Conservation (phyloP, 2,329 filamentous ascomycete genomes). For the Arthrobotrys musiformis region DNA sequence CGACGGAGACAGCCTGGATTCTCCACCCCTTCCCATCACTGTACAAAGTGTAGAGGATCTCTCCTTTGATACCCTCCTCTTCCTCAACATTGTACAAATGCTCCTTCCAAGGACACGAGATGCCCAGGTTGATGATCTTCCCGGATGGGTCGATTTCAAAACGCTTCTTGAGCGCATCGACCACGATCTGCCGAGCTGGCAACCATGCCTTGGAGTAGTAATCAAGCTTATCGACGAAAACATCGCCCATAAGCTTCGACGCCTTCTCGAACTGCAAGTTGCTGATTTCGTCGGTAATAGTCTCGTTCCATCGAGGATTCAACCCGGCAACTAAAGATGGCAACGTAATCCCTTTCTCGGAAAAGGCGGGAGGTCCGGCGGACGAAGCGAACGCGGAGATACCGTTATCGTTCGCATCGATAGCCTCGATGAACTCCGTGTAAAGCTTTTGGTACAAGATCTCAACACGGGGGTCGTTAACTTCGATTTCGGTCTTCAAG, state of each 20-base stretch:
- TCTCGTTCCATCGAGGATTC: conserved; percentile 84
- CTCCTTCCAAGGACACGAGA: conserved; percentile 93
- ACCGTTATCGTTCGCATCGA: conserved; percentile 98
- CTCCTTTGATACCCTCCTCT: conserved; percentile 65
- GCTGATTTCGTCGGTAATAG: conserved; percentile 73
- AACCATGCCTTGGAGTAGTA: conserved; percentile 83
- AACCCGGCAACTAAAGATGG: conserved; percentile 82
- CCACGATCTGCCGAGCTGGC: conserved; percentile 83
- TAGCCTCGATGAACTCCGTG: conserved; percentile 90
- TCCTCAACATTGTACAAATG: conserved; percentile 90
- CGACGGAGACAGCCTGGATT: conserved; percentile 88
- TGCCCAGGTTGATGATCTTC: conserved; percentile 82
- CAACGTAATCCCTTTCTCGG: conserved; percentile 82
- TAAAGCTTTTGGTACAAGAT: conserved; percentile 90
- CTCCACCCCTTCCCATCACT: conserved; percentile 86
- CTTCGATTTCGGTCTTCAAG: conserved; percentile 70
- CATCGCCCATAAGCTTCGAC: conserved; percentile 84
- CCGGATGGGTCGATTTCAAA: conserved; percentile 76
- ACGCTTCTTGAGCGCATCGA: conserved; percentile 77
- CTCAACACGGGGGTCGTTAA: conserved; percentile 74
- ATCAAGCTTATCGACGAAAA: conserved; percentile 83
- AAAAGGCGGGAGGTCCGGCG: conserved; percentile 78
- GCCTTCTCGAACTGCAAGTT: conserved; percentile 82
- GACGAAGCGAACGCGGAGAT: conserved; percentile 82
- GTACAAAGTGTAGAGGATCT: conserved; percentile 86